Evolutionary conservation across 1,284 basidiomycete genomes (phyloP).

Genomic region (Boletus nobilissimus): DNA sequence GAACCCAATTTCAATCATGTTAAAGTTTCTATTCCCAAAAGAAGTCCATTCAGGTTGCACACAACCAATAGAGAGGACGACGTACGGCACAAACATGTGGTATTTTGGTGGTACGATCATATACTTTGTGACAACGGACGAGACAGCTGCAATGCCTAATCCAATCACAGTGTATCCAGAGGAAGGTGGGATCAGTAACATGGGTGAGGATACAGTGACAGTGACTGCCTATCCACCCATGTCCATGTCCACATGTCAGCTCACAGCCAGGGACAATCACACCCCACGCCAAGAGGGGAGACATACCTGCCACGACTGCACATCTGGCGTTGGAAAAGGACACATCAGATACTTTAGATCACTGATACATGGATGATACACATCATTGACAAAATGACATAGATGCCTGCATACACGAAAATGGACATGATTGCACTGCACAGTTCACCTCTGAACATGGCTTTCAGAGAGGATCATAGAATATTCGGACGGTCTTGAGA

Average conservation of each 20-base stretch:
- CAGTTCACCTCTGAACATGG: slow-evolving; percentile 74
- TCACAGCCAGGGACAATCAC: not conserved
- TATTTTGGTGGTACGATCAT: slow-evolving; percentile 30
- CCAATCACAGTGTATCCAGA: slow-evolving; percentile 32
- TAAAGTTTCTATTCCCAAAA: slow-evolving; percentile 22
- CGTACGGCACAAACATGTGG: slow-evolving; percentile 33
- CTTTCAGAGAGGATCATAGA: slow-evolving; percentile 70
- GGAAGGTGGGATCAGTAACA: slow-evolving; percentile 26
- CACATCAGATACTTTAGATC: slow-evolving; percentile 41
- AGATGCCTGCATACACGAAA: slow-evolving; percentile 33
- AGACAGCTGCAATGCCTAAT: slow-evolving; percentile 14
- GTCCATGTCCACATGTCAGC: not conserved
- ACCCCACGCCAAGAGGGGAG: not conserved
- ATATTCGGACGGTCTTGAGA: slow-evolving; percentile 78
- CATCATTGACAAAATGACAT: slow-evolving; percentile 63
- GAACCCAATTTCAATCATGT: slow-evolving; percentile 29
- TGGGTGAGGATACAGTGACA: slow-evolving; percentile 24
- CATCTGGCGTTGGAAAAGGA: slow-evolving; percentile 37
- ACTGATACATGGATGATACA: slow-evolving; percentile 68
- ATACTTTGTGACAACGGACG: slow-evolving; percentile 29
- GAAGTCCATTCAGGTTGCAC: not conserved
- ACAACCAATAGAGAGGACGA: not conserved
- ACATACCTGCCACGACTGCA: slow-evolving; percentile 48
- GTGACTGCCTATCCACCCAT: not conserved
- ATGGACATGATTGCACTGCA: slow-evolving; percentile 38